Evolutionary conservation across 208 protist species (phyloP).

Genomic region (Porcisia hertigi): DNA sequence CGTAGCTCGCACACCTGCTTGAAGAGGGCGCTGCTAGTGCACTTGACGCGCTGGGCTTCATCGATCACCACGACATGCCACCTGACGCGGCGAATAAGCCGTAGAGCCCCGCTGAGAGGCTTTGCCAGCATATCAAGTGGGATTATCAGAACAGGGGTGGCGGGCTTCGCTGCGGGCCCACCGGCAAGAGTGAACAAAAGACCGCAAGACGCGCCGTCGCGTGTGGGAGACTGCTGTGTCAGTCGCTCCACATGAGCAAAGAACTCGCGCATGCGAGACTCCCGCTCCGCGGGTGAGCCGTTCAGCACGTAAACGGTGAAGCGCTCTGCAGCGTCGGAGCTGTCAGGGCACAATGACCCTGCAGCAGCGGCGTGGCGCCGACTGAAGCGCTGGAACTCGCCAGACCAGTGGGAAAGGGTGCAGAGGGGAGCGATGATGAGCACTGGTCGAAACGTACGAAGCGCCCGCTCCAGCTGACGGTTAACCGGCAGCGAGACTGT

Average conservation of each 20-base stretch:
- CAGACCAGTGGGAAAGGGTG: conserved; percentile 56
- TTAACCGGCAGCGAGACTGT: conserved; percentile 19
- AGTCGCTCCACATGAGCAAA: conserved; percentile 20
- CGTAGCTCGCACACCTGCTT: conserved; percentile 39
- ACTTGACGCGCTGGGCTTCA: conserved; percentile 94
- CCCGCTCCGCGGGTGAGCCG: conserved; percentile 38
- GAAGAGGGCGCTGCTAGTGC: conserved; percentile 38
- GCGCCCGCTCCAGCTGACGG: conserved; percentile 3
- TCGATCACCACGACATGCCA: conserved; percentile 92
- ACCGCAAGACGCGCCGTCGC: background rate
- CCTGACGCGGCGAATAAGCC: conserved; percentile 43
- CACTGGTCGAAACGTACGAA: conserved; percentile 32
- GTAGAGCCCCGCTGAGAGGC: conserved; percentile 22
- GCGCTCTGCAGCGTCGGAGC: conserved; percentile 4
- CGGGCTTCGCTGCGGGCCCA: too few relatives aligned
- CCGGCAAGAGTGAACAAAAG: too few relatives aligned
- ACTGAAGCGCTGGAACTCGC: conserved; percentile 48
- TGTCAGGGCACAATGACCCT: conserved; percentile 20
- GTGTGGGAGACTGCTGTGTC: background rate
- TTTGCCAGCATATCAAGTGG: conserved; percentile 51
- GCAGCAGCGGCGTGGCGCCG: background rate
- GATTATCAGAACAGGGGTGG: conserved; percentile 46
- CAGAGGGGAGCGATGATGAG: conserved; percentile 57
- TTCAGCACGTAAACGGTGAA: conserved; percentile 51
- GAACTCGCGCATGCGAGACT: conserved; percentile 30